Percentiles rank a stretch among this genome's conserved stretches.
phyloP scores from a whole-genome alignment of 306 rosid species.

The Trifolium fragiferum region DNA sequence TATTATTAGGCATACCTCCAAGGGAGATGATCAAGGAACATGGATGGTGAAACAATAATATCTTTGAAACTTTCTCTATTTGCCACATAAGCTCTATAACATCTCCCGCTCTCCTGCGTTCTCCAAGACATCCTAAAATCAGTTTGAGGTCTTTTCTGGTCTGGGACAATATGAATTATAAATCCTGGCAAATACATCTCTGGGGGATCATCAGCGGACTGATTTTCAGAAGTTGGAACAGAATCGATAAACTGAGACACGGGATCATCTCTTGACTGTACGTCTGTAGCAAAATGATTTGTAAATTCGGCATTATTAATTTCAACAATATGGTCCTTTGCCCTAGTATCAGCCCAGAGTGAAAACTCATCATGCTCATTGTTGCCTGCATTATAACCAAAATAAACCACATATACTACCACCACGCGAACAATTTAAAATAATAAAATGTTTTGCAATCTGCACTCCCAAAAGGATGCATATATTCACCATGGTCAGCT shows the following conservation, averaged over 20 bases:
- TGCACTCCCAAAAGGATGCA: conserved; percentile 24
- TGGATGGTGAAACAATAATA: conserved; percentile 80
- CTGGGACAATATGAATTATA: conserved; percentile 70
- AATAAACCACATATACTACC: conserved; percentile 11
- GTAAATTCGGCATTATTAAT: conserved; percentile 46
- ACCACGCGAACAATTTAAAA: conserved; percentile 16
- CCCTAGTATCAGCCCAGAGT: conserved; percentile 49
- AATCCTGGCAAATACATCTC: conserved; percentile 90
- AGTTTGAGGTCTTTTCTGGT: conserved; percentile 44
- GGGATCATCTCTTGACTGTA: conserved; percentile 46
- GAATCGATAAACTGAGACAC: conserved; percentile 67
- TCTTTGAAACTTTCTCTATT: conserved; percentile 79
- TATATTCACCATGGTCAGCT: conserved; percentile 15
- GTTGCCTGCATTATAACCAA: conserved; percentile 48
- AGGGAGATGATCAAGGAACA: conserved; percentile 99
- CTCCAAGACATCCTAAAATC: conserved; percentile 48
- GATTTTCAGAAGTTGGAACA: conserved; percentile 59
- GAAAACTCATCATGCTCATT: conserved; percentile 49
- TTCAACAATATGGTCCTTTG: conserved; percentile 42
- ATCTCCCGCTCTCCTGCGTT: conserved; percentile 42
- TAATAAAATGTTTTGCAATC: conserved; percentile 33
- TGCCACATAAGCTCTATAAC: conserved; percentile 73
- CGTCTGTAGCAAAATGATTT: conserved; percentile 52
- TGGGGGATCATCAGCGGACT: conserved; percentile 56
- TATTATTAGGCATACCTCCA: conserved; percentile 79